Evolutionary conservation across 2,329 filamentous ascomycete genomes (phyloP), one percentile per base, ranked within the genome.

Genomic region (Xylariaceae sp.): DNA sequence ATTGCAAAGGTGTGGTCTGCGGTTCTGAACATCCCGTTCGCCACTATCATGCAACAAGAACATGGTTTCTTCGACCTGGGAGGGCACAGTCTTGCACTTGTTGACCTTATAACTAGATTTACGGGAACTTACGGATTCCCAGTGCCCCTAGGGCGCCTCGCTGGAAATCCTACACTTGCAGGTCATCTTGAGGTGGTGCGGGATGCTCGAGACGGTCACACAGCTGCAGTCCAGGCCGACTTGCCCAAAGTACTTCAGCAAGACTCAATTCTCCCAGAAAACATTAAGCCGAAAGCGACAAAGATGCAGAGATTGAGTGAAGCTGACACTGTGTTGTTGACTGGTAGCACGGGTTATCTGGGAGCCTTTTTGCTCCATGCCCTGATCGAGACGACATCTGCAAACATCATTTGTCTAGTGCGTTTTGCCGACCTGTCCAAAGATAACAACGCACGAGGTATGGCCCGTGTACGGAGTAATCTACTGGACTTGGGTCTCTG

Each of bases 11-110:
- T 87, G 48, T 93, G 89, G 89, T 86, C 88, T 2, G 76, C 82
- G 2, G 81, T 84, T 22, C 75, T 93, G 13, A 84, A 86, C 56
- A 79, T 87, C n/a, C 79, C 86, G 0, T 72, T 76, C 10, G 77
- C 71, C 39, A 75, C 80, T 17, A 81, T 92, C 19, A 87, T 86
- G 47, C 57, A 61, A 64, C 80, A 75, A 1, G 84, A 89, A 55
- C 85, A 90, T 66, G 87, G 85, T 66, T 93, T 93, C 69, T 93
- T 92, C 65, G 89, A 92, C 54, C 74, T 93, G 1, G 89, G 89
- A 34, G 89, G 89, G 0, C 89, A 93, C 68, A 91, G 88, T 0
- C 72, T 93, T 48, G 83, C 84, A 2, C 79, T 93, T n/a, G 89
- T 89, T 0, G 86, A 90, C 54, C 77, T 93, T 22, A 83, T 88